Percentiles rank a stretch among this genome's conserved stretches.
Evolutionary conservation across 768 basidiomycete genomes (phyloP).

Genomic region (Pleurotus tuber-regium): DNA sequence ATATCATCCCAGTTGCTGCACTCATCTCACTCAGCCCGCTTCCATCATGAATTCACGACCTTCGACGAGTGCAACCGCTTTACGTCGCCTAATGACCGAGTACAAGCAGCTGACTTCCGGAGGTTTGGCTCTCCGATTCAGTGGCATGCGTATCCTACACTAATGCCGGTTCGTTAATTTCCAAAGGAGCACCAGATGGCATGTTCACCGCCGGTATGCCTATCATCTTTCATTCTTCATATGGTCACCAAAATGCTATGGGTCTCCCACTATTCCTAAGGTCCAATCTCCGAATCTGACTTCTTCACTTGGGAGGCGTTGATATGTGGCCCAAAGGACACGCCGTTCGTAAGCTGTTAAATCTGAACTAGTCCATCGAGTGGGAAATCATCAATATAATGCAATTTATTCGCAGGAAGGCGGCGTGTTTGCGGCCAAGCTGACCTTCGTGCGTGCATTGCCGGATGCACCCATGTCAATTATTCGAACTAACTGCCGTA

Average conservation of each 20-base stretch:
- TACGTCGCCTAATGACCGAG: constrained; percentile 89
- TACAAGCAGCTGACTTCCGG: constrained; percentile 83
- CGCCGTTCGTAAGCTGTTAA: constrained; percentile 72
- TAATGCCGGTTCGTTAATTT: constrained; percentile 5
- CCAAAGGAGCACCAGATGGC: constrained; percentile 78
- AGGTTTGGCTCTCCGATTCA: constrained; percentile 37
- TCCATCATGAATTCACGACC: constrained; percentile 50
- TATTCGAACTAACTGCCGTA: constrained; percentile 1
- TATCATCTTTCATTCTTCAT: constrained; percentile 4
- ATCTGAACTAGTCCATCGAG: background rate
- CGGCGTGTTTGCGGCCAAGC: constrained; percentile 87
- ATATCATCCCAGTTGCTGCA: background rate
- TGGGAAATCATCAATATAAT: constrained; percentile 1
- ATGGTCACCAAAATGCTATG: constrained; percentile 5
- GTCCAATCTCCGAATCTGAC: constrained; percentile 87
- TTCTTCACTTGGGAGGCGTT: constrained; percentile 97
- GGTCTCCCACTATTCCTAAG: constrained; percentile 33
- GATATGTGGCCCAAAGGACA: constrained; percentile 91
- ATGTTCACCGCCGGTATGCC: constrained; percentile 89
- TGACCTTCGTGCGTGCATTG: constrained; percentile 78
- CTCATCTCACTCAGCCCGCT: background rate
- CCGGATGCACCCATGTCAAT: constrained; percentile 27
- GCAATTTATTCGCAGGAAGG: constrained; percentile 63
- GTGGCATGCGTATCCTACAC: background rate
- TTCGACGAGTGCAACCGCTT: constrained; percentile 64